Evolutionary conservation across 2,329 filamentous ascomycete genomes (phyloP), one percentile per base, ranked within the genome.

Genomic region (Cercospora berteroae): DNA sequence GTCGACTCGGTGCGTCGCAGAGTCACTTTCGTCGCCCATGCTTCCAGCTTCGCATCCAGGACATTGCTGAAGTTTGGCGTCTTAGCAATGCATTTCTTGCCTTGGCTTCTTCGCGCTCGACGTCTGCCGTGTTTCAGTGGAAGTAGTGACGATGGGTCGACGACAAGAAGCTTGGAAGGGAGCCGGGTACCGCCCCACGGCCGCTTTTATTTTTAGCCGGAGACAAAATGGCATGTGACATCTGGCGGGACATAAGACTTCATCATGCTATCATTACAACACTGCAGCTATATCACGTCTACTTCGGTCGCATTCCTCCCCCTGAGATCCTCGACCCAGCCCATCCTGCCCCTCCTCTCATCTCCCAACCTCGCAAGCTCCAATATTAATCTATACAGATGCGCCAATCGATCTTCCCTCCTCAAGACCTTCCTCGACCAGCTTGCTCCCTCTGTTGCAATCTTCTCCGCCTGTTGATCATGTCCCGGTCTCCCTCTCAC

Each of bases 21-120:
- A 39, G 48, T 56, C 39, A 74, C 85, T 86, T 76, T 86, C 86
- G 80, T 93, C 90, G 81, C 91, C 81, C 23, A 76, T 89, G 72
- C 75, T 81, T 70, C 66, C 59, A 65, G 36, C 44, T 60, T 27
- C 61, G 61, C 33, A 2, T 25, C 16, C 50, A 57, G 50, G 20
- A 64, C 61, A 70, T 59, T 57, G 55, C 55, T 52, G 48, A 23
- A 52, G 48, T 13, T 13, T 23, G 48, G 48, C 42, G 18, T 9
- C 42, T 48, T 25, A 52, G 48, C 48, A 25, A 52, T 52, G 48
- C 10, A 39, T 39, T n/a, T 39, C 36, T 39, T 39, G 36, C n/a
- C 1, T 6, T 39, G 1, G 16, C 36, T 39, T 39, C 36, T 39
- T 1, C 5, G 16, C 36, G 36, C 36, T 39, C 36, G 36, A 39